Base-by-base conservation (phyloP, 345 rosid species). In the Rhodomyrtus tomentosa region DNA sequence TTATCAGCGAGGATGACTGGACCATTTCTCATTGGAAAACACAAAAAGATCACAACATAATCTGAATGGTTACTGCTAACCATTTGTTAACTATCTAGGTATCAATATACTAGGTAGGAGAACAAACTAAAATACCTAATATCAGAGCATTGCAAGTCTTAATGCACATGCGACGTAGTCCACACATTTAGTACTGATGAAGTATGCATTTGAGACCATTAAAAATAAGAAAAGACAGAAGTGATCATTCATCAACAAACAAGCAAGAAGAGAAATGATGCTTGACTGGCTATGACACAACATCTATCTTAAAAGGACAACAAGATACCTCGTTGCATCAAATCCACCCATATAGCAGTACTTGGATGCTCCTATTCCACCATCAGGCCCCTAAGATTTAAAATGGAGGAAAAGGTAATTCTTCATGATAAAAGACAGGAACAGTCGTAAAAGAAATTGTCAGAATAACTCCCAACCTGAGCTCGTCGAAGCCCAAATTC, bases 401-500 rank as follows among this genome's bases (percentile, higher is more conserved):
- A 32, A 50, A 29, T 16, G 13, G 42, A 29, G 56, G 56, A 53
- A 52, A 29, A 42, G 27, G 18, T 55, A 42, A 82, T 14, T 36
- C 38, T 32, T 82, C 73, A 55, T 82, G 56, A 3, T 48, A 22
- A 62, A 81, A 54, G 10, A 49, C 24, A 53, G 6, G 40, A 81
- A 81, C 25, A 53, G 40, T 81, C 42, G 9, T 38, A 68, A 84
- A 56, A 42, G 76, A 74, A 84, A 49, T 52, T 84, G 11, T 42
- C 76, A 32, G 45, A 68, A 32, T 68, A 68, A 68, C 56, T 81
- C 50, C 82, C 79, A 89, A 97, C 99, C 99, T 95, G 99, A 88
- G 99, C 99, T 80, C 98, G 92, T 50, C 99, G 87, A 89, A 96
- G 98, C 86, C 99, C 99, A 88, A 95, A 97, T 87, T 97, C 99